A percentile compares a stretch with the other conserved stretches of the same genome.
Evolutionary conservation across 345 rosid species (phyloP).

Genomic region (Pelargonium nanum): DNA sequence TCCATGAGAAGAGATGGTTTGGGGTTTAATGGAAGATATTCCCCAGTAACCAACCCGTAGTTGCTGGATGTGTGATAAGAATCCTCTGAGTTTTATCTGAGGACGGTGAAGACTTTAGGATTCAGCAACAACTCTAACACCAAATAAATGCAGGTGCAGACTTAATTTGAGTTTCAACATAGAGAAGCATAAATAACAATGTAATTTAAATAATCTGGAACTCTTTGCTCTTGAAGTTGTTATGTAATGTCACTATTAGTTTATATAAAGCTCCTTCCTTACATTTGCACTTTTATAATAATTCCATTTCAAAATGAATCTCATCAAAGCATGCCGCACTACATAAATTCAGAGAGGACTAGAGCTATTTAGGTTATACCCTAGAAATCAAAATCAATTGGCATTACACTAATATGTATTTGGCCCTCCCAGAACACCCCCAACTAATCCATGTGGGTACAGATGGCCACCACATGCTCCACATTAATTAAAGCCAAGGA

Average conservation of each 20-base stretch:
- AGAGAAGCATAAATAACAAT: not conserved
- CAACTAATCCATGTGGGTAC: too few relatives aligned
- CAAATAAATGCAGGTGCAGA: not conserved
- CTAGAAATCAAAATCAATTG: too few relatives aligned
- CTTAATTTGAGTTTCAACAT: not conserved
- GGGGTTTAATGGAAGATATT: conserved; percentile 58
- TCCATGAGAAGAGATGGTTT: conserved; percentile 46
- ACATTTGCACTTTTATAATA: not conserved
- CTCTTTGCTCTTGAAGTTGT: not conserved
- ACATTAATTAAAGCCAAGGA: too few relatives aligned
- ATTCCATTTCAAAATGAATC: not conserved
- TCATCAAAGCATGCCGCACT: not conserved
- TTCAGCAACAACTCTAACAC: not conserved
- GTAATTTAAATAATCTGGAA: not conserved
- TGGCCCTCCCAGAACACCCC: too few relatives aligned
- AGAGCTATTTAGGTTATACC: too few relatives aligned
- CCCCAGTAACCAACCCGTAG: conserved; percentile 93
- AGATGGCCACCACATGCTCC: too few relatives aligned
- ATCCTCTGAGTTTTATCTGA: conserved; percentile 93
- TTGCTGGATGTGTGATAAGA: conserved; percentile 89
- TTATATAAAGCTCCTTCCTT: not conserved
- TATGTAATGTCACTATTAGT: not conserved
- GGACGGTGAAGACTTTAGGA: conserved; percentile 3
- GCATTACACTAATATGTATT: too few relatives aligned
- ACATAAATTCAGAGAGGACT: too few relatives aligned